Evolutionary conservation across 2,329 filamentous ascomycete species (phyloP).

Genomic region (Penicillium sclerotigenum): DNA sequence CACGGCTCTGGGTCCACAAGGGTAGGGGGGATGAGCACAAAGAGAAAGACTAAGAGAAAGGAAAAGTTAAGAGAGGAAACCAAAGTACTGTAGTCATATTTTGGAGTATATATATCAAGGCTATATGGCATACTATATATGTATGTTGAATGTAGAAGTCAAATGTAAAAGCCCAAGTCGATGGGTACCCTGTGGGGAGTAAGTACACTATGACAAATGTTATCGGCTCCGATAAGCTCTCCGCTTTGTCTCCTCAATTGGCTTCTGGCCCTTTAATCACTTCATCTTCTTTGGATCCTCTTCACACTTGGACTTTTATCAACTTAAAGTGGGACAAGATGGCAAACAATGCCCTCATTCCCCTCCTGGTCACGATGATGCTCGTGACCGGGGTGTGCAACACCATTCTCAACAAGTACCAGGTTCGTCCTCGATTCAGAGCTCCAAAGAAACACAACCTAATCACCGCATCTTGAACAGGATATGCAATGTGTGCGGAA

Average conservation of each 20-base stretch:
- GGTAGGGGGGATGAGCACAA: too few species aligned
- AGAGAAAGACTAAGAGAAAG: too few species aligned
- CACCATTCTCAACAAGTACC: slow-evolving; percentile 93
- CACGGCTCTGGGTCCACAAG: too few species aligned
- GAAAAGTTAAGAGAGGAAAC: neutral
- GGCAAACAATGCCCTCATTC: slow-evolving; percentile 69
- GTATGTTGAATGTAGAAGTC: neutral
- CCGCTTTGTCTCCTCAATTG: slow-evolving; percentile 12
- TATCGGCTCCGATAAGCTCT: slow-evolving; percentile 11
- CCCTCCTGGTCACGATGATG: slow-evolving; percentile 93
- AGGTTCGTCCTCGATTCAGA: slow-evolving; percentile 54
- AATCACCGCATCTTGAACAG: slow-evolving; percentile 34
- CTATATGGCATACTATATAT: too few species aligned
- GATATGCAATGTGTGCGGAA: slow-evolving; percentile 96
- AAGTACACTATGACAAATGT: slow-evolving; percentile 3
- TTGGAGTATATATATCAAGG: too few species aligned
- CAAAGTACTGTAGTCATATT: too few species aligned
- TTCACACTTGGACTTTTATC: neutral
- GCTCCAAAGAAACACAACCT: neutral
- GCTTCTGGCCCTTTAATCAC: neutral
- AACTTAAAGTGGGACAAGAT: slow-evolving; percentile 47
- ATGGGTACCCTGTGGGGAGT: neutral
- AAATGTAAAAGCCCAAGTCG: neutral
- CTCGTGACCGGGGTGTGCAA: slow-evolving; percentile 94
- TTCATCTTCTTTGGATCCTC: neutral